phyloP scores from a whole-genome alignment of 257 asterid species.

The Solanum piurae region DNA sequence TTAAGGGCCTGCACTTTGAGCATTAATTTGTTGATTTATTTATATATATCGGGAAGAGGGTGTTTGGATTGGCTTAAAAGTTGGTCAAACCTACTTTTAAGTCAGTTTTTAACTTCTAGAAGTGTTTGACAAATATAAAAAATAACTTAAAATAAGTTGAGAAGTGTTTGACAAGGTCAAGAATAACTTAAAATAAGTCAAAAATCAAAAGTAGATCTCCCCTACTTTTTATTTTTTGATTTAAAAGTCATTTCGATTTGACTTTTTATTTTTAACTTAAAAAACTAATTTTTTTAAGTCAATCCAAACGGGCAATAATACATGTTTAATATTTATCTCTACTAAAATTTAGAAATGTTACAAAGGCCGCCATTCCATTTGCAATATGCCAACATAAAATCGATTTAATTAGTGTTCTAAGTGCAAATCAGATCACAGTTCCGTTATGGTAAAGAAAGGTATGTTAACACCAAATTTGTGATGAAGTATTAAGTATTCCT shows the following conservation, averaged over 20 bases:
- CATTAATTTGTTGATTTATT: not conserved
- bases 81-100: no score
- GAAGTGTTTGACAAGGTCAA: no score
- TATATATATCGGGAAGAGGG: not conserved
- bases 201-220: no score
- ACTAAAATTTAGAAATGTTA: not conserved
- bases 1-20: slow-evolving; percentile 9
- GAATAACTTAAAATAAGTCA: no score
- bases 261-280: no score
- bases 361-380: not conserved
- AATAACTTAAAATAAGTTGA: no score
- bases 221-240: no score
- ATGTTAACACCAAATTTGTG: not conserved
- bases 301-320: not conserved
- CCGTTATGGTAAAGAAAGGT: not conserved
- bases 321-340: not conserved
- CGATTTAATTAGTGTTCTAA: not conserved
- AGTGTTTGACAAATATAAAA: no score
- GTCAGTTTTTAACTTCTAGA: no score
- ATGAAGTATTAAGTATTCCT: not conserved
- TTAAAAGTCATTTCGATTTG: no score
- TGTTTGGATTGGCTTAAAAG: no score
- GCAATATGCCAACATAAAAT: not conserved
- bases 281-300: no score
- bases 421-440: not conserved